Evolutionary conservation across 805 yeast genomes (phyloP).

Genomic region (Metschnikowia kunwiensis): DNA sequence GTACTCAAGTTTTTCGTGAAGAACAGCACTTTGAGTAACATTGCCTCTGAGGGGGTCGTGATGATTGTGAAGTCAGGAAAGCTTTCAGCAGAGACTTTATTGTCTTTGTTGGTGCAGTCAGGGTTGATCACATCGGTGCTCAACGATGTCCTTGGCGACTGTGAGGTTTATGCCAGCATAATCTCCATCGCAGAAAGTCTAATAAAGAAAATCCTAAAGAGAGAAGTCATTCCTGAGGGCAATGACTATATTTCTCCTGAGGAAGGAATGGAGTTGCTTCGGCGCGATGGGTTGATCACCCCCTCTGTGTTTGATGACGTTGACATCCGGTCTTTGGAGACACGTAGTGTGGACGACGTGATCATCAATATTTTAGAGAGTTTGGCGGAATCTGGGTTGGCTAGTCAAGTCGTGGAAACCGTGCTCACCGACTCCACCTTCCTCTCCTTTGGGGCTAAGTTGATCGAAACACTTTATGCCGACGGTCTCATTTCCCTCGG

Average conservation of each 20-base stretch:
- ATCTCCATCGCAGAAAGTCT: slow-evolving; percentile 30
- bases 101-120: slow-evolving; percentile 36
- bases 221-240: slow-evolving; percentile 7
- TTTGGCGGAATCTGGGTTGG: slow-evolving; percentile 42
- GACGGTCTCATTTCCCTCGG: slow-evolving; percentile 28
- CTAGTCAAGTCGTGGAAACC: slow-evolving; percentile 35
- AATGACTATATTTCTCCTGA: slow-evolving; percentile 7
- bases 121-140: slow-evolving; percentile 33
- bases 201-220: slow-evolving; percentile 14
- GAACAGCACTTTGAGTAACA: slow-evolving; percentile 22
- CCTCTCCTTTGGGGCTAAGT: slow-evolving; percentile 35
- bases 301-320: slow-evolving; percentile 7
- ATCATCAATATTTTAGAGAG: slow-evolving; percentile 38
- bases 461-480: slow-evolving; percentile 30
- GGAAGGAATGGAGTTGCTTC: slow-evolving; percentile 15
- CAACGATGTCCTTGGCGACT: slow-evolving; percentile 37
- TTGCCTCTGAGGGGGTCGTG: slow-evolving; percentile 21
- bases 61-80: slow-evolving; percentile 31
- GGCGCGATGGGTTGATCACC: slow-evolving; percentile 15
- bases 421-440: slow-evolving; percentile 37
- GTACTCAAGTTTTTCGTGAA: slow-evolving; percentile 34
- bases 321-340: slow-evolving; percentile 4
- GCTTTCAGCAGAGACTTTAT: slow-evolving; percentile 31
- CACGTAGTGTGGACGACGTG: slow-evolving; percentile 26
- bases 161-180: slow-evolving; percentile 35